phyloP scores from a whole-genome alignment of 495 filamentous ascomycete genomes.

The Hypoxylon lienhwacheense region DNA sequence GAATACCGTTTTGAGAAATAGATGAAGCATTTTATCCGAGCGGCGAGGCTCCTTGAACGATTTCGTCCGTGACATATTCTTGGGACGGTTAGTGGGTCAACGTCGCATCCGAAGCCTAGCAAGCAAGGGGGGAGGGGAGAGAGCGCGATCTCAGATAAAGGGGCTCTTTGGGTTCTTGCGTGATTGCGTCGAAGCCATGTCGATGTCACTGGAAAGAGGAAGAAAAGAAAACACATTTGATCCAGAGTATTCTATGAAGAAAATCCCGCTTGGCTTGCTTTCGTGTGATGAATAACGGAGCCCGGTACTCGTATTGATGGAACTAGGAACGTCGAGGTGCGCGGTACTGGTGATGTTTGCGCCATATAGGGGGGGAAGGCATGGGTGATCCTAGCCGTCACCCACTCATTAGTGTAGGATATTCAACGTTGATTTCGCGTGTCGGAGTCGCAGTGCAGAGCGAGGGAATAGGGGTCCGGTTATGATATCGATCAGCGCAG shows the following conservation, averaged over 20 bases:
- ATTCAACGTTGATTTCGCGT: background rate
- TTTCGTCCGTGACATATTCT: slow-evolving; percentile 7
- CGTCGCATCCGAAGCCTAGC: slow-evolving; percentile 26
- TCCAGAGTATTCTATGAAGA: slow-evolving; percentile 2
- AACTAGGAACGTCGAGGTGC: no score
- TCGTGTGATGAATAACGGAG: background rate
- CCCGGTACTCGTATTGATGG: background rate
- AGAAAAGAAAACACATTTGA: no score
- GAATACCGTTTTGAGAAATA: no score
- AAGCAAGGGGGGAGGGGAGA: slow-evolving; percentile 21
- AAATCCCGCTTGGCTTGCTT: slow-evolving; percentile 3
- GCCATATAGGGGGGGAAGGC: background rate
- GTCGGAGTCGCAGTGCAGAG: background rate
- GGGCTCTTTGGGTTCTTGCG: slow-evolving; percentile 29
- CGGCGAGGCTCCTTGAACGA: background rate
- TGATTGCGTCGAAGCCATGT: slow-evolving; percentile 14
- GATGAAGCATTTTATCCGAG: no score
- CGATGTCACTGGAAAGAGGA: background rate
- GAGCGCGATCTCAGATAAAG: slow-evolving; percentile 28
- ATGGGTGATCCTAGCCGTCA: slow-evolving; percentile 1
- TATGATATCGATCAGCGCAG: slow-evolving; percentile 21
- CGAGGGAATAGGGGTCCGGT: slow-evolving; percentile 2
- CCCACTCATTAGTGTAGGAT: background rate
- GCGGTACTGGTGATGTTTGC: no score
- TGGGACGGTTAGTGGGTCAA: slow-evolving; percentile 28